Evolutionary conservation across 2,329 filamentous ascomycete genomes (phyloP), one percentile per base, ranked within the genome.

Genomic region (Achaetomium macrosporum): DNA sequence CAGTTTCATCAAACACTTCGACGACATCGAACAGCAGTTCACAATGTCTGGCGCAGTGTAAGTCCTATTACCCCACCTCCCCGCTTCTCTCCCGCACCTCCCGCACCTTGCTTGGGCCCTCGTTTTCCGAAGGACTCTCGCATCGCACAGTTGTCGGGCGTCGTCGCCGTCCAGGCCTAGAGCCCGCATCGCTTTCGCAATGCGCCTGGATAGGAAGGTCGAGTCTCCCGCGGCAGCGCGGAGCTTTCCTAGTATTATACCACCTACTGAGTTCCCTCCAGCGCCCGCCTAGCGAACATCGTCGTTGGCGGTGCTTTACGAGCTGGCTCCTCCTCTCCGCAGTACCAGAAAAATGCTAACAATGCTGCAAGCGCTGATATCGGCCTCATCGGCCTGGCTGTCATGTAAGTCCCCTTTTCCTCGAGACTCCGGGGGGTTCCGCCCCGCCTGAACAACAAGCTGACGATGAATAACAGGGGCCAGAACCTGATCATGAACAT

Each of bases 401-500:
- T 93, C 75, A 93, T 93, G 87, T 82, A 76, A 74, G 78, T 79
- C 51, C 5, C 1, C 42, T 16, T 41, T 35, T 37, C 50, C 45
- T 36, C 15, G 37, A 33, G 15, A 13, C 50, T 33, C 36, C 42
- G 16, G 15, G n/a, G 12, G 20, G 29, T 48, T 44, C 50, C 30
- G 40, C 29, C 45, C 42, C 39, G 13, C 15, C 12, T 15, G 10
- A 16, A 29, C 47, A 33, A 35, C 39, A 41, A 13, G 50, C 57
- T 60, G 36, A 59, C 42, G 1, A 19, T 45, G 25, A 42, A 16
- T 17, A 41, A 20, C 59, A 82, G 79, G 82, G 82, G 80, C 72
- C 86, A 91, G 79, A 93, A 92, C 78, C 77, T 93, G 75, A 91
- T 93, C 73, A 75, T 93, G 69, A 93, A 93, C 75, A 88, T 86